Evolutionary conservation across 2,329 filamentous ascomycete species (phyloP), one percentile per base, ranked within the genome.

Genomic region (Coniella vitis): DNA sequence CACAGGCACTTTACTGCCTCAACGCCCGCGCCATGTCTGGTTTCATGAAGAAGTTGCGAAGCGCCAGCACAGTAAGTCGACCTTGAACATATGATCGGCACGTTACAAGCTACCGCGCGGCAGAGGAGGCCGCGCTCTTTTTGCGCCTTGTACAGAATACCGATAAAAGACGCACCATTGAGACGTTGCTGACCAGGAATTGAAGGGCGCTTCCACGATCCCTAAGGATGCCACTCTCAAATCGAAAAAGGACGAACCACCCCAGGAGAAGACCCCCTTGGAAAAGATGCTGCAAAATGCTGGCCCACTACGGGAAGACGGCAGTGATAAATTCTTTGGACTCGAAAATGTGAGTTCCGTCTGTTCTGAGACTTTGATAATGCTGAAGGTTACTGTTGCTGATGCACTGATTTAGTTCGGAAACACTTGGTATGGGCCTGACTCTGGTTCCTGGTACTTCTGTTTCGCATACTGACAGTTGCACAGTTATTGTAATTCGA

Each of bases 291-390:
- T 98, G 29, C 78, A 83, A 59, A 85, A 88, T 67, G 83, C 87
- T 51, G 90, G 90, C 3, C 83, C 90, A 2, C 71, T 94, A 57
- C 83, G 89, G 61, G 74, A 78, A 57, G 90, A 97, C 68, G 93
- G 93, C 47, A 95, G 87, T 64, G 93, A 97, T 72, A 95, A 95
- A 72, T 98, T 95, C 72, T 97, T 94, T 70, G 93, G 93, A 14
- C 85, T 97, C 65, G 93, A 98, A 70, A 98, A 98, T 71, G 91
- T 97, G 76, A 70, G 87, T 74, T 10, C 38, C 14, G 7, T 9
- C 12, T 17, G 7, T 16, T 45, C 55, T 53, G 48, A 54, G 39
- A 48, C 34, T 44, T 39, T 49, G 25, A 29, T 37, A 35, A 37
- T 14, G 32, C 17, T 8, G 16, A 13, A 12, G 17, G 7, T 20